phyloP scores from a whole-genome alignment of 1,284 basidiomycete genomes.

The Malassezia caprae region DNA sequence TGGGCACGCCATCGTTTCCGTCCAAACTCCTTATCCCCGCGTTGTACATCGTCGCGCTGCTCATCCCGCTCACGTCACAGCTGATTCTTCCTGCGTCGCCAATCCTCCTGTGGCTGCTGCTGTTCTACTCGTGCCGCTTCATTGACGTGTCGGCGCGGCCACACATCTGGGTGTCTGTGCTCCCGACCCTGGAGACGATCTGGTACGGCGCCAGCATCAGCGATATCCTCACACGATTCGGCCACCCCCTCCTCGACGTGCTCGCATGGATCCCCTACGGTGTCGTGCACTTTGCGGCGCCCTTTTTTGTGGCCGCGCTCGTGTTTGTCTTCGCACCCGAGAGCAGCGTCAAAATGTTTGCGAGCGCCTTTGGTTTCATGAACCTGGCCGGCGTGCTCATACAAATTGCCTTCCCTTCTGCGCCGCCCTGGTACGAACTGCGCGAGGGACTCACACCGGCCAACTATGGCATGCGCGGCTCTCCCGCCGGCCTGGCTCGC shows the following conservation, averaged over 20 bases:
- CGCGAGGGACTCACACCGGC: constrained; percentile 92
- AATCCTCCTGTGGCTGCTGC: constrained; percentile 60
- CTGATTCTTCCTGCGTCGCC: constrained; percentile 84
- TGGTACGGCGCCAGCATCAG: constrained; percentile 94
- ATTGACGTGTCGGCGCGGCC: constrained; percentile 68
- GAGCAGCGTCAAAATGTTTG: constrained; percentile 74
- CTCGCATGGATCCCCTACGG: constrained; percentile 95
- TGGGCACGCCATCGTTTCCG: constrained; percentile 61
- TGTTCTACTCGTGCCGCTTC: constrained; percentile 74
- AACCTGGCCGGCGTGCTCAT: constrained; percentile 78
- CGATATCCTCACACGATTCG: constrained; percentile 85
- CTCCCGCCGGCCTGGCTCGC: constrained; percentile 79
- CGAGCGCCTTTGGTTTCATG: constrained; percentile 80
- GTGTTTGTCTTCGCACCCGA: constrained; percentile 71
- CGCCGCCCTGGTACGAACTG: constrained; percentile 91
- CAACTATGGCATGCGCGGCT: constrained; percentile 75
- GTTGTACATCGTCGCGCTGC: constrained; percentile 60
- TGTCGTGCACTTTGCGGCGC: constrained; percentile 73
- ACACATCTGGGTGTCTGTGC: constrained; percentile 74
- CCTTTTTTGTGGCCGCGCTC: constrained; percentile 56
- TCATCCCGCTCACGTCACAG: constrained; percentile 79
- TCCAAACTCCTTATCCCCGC: constrained; percentile 71
- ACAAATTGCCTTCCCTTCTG: constrained; percentile 82
- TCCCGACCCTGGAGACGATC: constrained; percentile 86
- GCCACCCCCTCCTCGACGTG: constrained; percentile 80